Evolutionary conservation across 2,329 filamentous ascomycete species (phyloP).

Genomic region (Monilinia aucupariae): DNA sequence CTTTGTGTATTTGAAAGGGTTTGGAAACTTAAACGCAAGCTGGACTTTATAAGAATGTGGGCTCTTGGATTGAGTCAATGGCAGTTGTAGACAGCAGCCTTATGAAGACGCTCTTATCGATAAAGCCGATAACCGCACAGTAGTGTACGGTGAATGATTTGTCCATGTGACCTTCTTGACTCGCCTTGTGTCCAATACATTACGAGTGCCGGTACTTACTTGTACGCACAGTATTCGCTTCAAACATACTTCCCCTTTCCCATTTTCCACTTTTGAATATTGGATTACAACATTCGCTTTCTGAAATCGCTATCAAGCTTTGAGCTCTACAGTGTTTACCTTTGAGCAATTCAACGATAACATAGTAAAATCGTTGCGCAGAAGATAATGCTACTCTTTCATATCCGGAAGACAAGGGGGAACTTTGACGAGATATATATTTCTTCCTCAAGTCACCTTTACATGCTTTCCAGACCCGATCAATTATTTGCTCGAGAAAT

Average conservation of each 20-base stretch:
- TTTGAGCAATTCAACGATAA: not conserved
- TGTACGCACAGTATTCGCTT: not conserved
- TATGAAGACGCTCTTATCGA: constrained; percentile 17
- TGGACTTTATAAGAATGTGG: constrained; percentile 2
- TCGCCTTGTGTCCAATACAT: not conserved
- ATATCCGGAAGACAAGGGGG: not conserved
- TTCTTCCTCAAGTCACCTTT: not conserved
- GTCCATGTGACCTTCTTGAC: not conserved
- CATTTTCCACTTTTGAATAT: no score
- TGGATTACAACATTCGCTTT: not conserved
- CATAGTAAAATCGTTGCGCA: not conserved
- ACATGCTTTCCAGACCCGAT: not conserved
- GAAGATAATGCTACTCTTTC: not conserved
- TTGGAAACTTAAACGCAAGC: not conserved
- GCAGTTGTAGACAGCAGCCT: not conserved
- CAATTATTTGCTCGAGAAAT: not conserved
- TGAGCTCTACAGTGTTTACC: not conserved
- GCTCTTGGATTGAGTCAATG: constrained; percentile 3
- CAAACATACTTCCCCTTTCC: not conserved
- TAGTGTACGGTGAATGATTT: constrained; percentile 1
- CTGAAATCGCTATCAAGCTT: not conserved
- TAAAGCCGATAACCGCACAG: constrained; percentile 3
- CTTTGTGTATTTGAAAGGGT: not conserved
- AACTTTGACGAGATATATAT: not conserved
- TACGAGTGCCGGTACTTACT: no score